These are phyloP conservation scores for Schizosaccharomyces octosporus DNA, from an alignment of 805 yeast genomes.

Conservation along the genomic window DNA sequence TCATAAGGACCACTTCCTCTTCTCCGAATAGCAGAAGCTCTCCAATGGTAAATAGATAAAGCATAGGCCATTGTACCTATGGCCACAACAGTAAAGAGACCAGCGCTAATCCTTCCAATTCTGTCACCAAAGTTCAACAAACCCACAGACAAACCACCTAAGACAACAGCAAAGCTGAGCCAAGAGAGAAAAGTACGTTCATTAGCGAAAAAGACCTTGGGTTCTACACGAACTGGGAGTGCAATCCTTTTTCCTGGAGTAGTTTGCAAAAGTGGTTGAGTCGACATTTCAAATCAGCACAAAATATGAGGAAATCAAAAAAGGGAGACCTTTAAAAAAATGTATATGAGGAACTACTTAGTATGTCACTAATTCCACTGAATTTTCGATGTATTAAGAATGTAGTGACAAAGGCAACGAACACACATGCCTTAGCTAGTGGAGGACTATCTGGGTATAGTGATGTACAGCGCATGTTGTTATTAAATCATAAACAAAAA, in stretches of 20 bases:
- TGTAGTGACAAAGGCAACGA: no score
- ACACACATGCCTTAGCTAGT: no score
- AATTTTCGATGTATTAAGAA: no score
- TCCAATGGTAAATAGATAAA: slow-evolving; percentile 89
- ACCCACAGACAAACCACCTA: slow-evolving; percentile 92
- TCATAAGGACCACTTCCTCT: slow-evolving; percentile 99
- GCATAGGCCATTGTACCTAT: slow-evolving; percentile 97
- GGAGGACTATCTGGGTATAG: no score
- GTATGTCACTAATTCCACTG: no score
- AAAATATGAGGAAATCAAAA: neutral
- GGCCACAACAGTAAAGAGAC: slow-evolving; percentile 79
- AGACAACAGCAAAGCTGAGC: slow-evolving; percentile 94
- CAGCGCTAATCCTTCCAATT: slow-evolving; percentile 48
- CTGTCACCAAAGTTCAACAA: slow-evolving; percentile 86
- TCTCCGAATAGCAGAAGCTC: slow-evolving; percentile 93
- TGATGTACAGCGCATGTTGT: no score
- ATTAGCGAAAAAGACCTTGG: slow-evolving; percentile 94
- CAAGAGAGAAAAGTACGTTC: slow-evolving; percentile 96
- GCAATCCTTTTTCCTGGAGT: slow-evolving; percentile 83
- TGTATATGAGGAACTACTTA: no score
- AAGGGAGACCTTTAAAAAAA: neutral
- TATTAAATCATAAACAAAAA: no score
- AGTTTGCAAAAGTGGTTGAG: slow-evolving; percentile 48
- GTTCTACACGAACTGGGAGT: slow-evolving; percentile 92
- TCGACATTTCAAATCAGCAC: slow-evolving; percentile 23